Evolutionary conservation across 257 asterid species (phyloP).

Genomic region (Solanum piurae): DNA sequence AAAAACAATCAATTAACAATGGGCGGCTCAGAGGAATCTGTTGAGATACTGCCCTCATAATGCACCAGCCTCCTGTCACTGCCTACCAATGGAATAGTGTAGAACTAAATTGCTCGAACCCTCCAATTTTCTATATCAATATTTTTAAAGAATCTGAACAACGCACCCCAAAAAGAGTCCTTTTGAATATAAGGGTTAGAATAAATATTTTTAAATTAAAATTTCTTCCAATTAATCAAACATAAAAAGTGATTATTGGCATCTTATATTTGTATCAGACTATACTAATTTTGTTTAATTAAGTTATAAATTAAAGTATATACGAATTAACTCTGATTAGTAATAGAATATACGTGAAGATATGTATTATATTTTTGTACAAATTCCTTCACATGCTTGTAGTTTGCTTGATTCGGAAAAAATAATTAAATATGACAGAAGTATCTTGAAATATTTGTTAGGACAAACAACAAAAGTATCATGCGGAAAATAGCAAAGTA

Average conservation of each 20-base stretch:
- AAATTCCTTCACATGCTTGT: background rate
- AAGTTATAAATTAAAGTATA: background rate
- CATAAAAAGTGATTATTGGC: background rate
- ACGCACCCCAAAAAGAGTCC: fast-evolving
- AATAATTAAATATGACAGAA: background rate
- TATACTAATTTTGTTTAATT: background rate
- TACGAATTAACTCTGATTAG: background rate
- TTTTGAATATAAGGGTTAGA: too few species aligned
- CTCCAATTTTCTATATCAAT: too few species aligned
- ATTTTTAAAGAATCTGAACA: background rate
- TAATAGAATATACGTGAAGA: background rate
- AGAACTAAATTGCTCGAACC: background rate
- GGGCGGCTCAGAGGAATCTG: background rate
- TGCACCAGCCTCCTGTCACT: background rate
- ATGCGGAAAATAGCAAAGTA: too few species aligned
- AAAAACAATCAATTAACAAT: background rate
- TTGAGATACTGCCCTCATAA: background rate
- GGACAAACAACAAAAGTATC: too few species aligned
- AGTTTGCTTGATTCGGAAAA: background rate
- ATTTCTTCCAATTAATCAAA: background rate
- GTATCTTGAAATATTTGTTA: background rate
- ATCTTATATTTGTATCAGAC: background rate
- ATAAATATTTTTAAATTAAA: fast-evolving
- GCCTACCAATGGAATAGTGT: background rate
- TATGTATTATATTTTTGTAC: too few species aligned